A percentile compares a stretch with the other conserved stretches of the same genome.
Evolutionary conservation across 805 yeast genomes (phyloP).

Genomic region (Wickerhamiella spandovensis): DNA sequence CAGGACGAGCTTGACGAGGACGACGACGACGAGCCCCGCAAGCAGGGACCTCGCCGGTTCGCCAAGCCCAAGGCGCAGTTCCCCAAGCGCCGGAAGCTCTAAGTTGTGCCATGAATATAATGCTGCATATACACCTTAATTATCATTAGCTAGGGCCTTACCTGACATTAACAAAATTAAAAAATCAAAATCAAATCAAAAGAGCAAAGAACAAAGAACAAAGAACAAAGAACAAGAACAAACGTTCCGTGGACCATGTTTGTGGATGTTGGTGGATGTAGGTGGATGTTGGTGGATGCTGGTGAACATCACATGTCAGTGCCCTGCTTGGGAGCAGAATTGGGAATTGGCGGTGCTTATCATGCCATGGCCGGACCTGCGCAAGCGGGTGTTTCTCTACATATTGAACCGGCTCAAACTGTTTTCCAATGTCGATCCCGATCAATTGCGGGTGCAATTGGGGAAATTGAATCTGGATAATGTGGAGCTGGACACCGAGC

Average conservation of each 20-base stretch:
- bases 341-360: background rate
- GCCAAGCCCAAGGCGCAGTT: slow-evolving; percentile 3
- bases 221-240: too few relatives aligned
- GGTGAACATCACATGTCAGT: background rate
- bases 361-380: slow-evolving; percentile 39
- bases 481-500: slow-evolving; percentile 60
- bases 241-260: too few relatives aligned
- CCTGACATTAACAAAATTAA: too few relatives aligned
- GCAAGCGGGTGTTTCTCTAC: slow-evolving; percentile 66
- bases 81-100: background rate
- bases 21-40: slow-evolving; percentile 28
- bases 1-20: slow-evolving; percentile 42
- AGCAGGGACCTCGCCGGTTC: slow-evolving; percentile 3
- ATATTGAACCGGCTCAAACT: slow-evolving; percentile 68
- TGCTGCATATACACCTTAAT: too few relatives aligned
- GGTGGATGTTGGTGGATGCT: too few relatives aligned
- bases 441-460: slow-evolving; percentile 68
- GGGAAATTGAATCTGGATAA: slow-evolving; percentile 41
- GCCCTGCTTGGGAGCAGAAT: background rate
- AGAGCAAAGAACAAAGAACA: too few relatives aligned
- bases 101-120: background rate
- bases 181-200: too few relatives aligned
- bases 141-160: too few relatives aligned
- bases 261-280: too few relatives aligned
- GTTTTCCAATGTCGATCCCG: slow-evolving; percentile 69